A percentile compares a stretch with the other conserved stretches of the same genome.
Conservation (phyloP, 441 rosid species). For the Eutrema salsugineum region DNA sequence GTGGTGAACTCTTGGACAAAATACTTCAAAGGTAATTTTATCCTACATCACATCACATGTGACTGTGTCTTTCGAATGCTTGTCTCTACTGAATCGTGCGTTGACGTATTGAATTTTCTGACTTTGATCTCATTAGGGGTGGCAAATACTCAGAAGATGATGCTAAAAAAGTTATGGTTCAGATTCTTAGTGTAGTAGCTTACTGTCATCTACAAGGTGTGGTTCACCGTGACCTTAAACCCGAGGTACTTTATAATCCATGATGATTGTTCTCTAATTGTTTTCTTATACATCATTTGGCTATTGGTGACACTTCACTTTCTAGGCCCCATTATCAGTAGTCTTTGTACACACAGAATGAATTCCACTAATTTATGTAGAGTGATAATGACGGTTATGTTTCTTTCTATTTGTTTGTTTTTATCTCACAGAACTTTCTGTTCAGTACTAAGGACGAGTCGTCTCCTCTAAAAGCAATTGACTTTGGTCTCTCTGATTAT, state of each 20-base stretch:
- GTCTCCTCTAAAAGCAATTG: slow-evolving; percentile 72
- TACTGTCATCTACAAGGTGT: slow-evolving; percentile 85
- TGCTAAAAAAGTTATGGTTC: slow-evolving; percentile 73
- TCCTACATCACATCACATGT: not conserved
- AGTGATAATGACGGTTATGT: slow-evolving; percentile 23
- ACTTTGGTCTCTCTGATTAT: slow-evolving; percentile 86
- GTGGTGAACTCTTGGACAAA: slow-evolving; percentile 77
- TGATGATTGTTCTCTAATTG: not conserved
- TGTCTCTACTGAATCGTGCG: not conserved
- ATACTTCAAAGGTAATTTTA: slow-evolving; percentile 65
- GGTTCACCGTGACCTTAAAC: slow-evolving; percentile 90
- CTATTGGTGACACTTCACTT: slow-evolving; percentile 30
- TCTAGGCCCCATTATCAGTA: slow-evolving; percentile 28
- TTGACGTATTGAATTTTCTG: slow-evolving; percentile 11
- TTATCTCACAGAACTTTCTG: slow-evolving; percentile 62
- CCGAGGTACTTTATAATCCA: slow-evolving; percentile 55
- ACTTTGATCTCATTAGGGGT: slow-evolving; percentile 43
- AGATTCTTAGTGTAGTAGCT: slow-evolving; percentile 67
- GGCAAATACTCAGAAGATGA: slow-evolving; percentile 88
- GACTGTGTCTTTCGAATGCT: not conserved
- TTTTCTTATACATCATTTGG: slow-evolving; percentile 3
- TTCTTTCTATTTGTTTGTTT: slow-evolving; percentile 1
- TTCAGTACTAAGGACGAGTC: slow-evolving; percentile 57
- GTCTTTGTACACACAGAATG: slow-evolving; percentile 16
- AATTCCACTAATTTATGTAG: slow-evolving; percentile 16